Conservation (phyloP, 1,139 yeast genomes). For the Scheffersomyces lignicola region DNA sequence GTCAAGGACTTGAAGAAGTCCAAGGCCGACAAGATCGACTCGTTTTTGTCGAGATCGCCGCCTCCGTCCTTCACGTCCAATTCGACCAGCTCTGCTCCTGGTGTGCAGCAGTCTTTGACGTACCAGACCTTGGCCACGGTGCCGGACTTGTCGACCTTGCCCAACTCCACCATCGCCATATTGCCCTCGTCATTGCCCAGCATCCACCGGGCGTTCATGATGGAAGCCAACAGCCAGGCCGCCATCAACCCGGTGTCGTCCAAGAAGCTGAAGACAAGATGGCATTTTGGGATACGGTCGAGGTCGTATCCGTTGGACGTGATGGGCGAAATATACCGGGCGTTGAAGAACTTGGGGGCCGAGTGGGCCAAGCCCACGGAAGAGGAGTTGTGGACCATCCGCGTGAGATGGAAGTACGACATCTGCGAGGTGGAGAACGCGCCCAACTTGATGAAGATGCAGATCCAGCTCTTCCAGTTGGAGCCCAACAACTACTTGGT, state of each 20-base stretch:
- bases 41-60: conserved; percentile 52
- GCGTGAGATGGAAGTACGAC: conserved; percentile 91
- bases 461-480: conserved; percentile 90
- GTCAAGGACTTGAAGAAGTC: conserved; percentile 64
- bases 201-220: conserved; percentile 91
- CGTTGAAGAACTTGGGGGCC: conserved; percentile 89
- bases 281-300: conserved; percentile 98
- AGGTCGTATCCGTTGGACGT: conserved; percentile 96
- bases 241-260: conserved; percentile 73
- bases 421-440: conserved; percentile 38
- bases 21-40: conserved; percentile 51
- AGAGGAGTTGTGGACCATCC: conserved; percentile 93
- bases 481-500: conserved; percentile 95
- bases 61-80: conserved; percentile 35
- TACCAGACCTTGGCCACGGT: conserved; percentile 52
- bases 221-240: conserved; percentile 49
- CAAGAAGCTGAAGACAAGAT: conserved; percentile 88
- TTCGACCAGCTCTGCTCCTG: conserved; percentile 35
- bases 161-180: conserved; percentile 78
- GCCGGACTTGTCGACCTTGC: conserved; percentile 51
- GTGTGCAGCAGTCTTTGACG: conserved; percentile 49
- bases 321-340: conserved; percentile 97
- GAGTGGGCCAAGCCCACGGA: conserved; percentile 96
- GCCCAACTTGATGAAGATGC: conserved; percentile 80
- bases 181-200: conserved; percentile 93